Evolutionary conservation across 345 rosid genomes (phyloP), one percentile per base, ranked within the genome.

Genomic region (Erodium maritimum): DNA sequence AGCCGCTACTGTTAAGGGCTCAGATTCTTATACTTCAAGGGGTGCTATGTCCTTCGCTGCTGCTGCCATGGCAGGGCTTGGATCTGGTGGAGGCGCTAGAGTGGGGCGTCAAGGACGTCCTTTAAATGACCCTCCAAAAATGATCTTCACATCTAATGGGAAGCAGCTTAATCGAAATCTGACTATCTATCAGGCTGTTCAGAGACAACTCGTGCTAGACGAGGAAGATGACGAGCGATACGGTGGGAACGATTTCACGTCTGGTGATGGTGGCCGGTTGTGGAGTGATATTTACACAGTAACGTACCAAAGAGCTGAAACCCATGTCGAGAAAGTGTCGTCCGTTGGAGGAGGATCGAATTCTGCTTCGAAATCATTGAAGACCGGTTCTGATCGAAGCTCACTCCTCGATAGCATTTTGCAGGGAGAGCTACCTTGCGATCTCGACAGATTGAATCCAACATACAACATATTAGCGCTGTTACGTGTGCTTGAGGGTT

Each of bases 41-140:
- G 99, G 96, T 67, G 90, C 95, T n/a, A 84, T 87, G 85, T 90
- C 96, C 33, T 94, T 90, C 72, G 99, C 96, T 53, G 96, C 99
- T 60, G 97, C 96, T 24, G 90, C 99, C 9, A 90, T 90, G 97
- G 95, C 96, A 69, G 99, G 99, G 61, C 86, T 90, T 69, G 95
- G 95, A 65, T 80, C 93, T 75, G 79, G 90, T 67, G 82, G 95
- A 79, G 99, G 97, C 73, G 67, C 85, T 62, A 82, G 99, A 66
- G 95, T 90, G 61, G 84, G 90, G 62, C 80, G 88, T 37, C 99
- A 82, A 37, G 97, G 97, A 65, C 90, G 86, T 21, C 80, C 80
- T 48, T 61, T 79, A 33, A 83, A 69, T 63, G 96, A 87, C 54
- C 86, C 93, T 65, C 85, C 90, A 54, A 90, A 80, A 71, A 73